These are phyloP conservation scores for Pharnaceum exiguum DNA, from an alignment of 148 eudicot species.

Conservation along the genomic window DNA sequence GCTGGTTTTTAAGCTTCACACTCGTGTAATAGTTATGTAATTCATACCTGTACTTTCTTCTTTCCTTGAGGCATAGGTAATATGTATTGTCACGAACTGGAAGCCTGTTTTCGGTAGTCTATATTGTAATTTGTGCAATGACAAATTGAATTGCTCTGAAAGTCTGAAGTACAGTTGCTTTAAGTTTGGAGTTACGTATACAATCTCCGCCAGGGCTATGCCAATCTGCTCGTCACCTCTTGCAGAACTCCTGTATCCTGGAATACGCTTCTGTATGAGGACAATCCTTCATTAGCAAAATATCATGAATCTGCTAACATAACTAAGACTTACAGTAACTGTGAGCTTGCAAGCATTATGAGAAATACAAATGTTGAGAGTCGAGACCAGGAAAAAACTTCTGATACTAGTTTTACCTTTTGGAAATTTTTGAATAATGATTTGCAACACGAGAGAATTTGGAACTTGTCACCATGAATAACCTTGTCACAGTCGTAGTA, in stretches of 20 bases:
- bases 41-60: background rate
- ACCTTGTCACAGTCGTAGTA: slow-evolving; percentile 80
- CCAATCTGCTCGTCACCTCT: slow-evolving; percentile 71
- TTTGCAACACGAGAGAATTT: slow-evolving; percentile 68
- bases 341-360: too few species aligned
- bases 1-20: slow-evolving; percentile 3
- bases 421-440: slow-evolving; percentile 64
- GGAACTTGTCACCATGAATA: slow-evolving; percentile 76
- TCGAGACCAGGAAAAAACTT: too few species aligned
- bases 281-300: slow-evolving; percentile 47
- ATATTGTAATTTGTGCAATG: background rate
- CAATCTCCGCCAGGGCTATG: slow-evolving; percentile 10
- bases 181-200: slow-evolving; percentile 3
- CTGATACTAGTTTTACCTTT: slow-evolving; percentile 35
- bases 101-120: background rate
- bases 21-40: slow-evolving; percentile 7
- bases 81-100: background rate
- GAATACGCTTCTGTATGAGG: slow-evolving; percentile 38
- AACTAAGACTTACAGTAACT: too few species aligned
- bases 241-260: slow-evolving; percentile 54
- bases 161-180: too few species aligned
- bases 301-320: slow-evolving; percentile 47
- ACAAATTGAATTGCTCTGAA: background rate
- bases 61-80: background rate
- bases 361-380: too few species aligned